These are phyloP conservation scores for Cercophora newfieldiana DNA, from an alignment of 495 filamentous ascomycete genomes.

Conservation along the genomic window DNA sequence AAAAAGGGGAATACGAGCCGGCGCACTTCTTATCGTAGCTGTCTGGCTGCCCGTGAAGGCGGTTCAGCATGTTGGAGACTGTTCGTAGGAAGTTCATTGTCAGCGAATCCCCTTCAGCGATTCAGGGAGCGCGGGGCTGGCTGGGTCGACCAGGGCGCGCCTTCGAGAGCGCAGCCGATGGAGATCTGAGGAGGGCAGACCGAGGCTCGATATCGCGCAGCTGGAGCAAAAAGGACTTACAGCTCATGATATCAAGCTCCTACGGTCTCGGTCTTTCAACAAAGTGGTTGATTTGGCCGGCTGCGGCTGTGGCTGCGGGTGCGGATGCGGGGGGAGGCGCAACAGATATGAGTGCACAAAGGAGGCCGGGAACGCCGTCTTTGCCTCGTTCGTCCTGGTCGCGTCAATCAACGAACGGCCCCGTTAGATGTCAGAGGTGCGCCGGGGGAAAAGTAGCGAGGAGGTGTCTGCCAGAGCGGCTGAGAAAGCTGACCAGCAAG, in stretches of 20 bases:
- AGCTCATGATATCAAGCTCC: slow-evolving; percentile 38
- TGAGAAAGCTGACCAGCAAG: slow-evolving; percentile 21
- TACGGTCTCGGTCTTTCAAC: slow-evolving; percentile 5
- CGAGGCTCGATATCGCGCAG: slow-evolving; percentile 24
- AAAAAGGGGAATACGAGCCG: not conserved
- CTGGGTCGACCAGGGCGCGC: not conserved
- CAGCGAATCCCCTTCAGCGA: slow-evolving; percentile 14
- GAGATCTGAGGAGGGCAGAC: slow-evolving; percentile 24
- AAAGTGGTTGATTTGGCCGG: slow-evolving; percentile 10
- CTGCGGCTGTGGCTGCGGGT: slow-evolving; percentile 16
- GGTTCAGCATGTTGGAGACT: slow-evolving; percentile 94
- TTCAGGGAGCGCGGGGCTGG: slow-evolving; percentile 14
- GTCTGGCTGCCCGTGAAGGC: slow-evolving; percentile 95
- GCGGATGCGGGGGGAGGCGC: slow-evolving; percentile 1
- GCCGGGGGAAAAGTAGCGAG: not conserved
- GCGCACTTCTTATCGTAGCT: slow-evolving; percentile 96
- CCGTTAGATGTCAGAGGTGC: not conserved
- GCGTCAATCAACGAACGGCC: not conserved
- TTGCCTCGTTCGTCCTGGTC: not conserved
- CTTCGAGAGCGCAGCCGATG: slow-evolving; percentile 1
- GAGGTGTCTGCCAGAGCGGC: slow-evolving; percentile 9
- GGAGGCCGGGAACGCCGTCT: not conserved
- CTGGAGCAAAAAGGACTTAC: slow-evolving; percentile 35
- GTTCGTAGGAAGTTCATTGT: slow-evolving; percentile 18
- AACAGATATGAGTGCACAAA: not conserved